Base-by-base conservation (phyloP, 805 yeast species). In the Suhomyces kilbournensis region DNA sequence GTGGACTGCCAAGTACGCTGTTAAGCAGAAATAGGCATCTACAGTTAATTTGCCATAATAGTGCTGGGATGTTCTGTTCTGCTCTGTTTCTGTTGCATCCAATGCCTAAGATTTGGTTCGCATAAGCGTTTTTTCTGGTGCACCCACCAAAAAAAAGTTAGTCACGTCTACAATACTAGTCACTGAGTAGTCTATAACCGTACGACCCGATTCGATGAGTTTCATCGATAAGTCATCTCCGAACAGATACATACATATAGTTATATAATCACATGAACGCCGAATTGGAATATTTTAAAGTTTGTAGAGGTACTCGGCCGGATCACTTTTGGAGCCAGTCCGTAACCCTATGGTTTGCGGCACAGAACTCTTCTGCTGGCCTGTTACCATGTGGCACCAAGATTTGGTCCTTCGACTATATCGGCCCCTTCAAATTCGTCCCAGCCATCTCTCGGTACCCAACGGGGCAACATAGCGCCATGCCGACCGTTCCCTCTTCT, bases 1-100 rank as follows among this genome's bases (percentile, higher is more conserved):
- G 57, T 87, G 92, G 93, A 87, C 93, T 0, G 70, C 68, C 56
- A 74, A 73, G 68, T 87, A 76, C 62, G 92, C 92, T 9, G 42
- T 38, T n/a, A 38, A 38, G 22, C 42, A 38, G n/a, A 28, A 28
- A 7, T 32, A 7, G n/a, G n/a, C 17, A 19, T 15, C 15, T 19
- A 38, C 23, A 10, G 19, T 5, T 3, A 14, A 22, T 17, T 38
- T 3, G 22, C 7, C 23, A 17, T 19, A 22, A 4, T 4, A 38
- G 17, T 17, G 20, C 40, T 22, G 9, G 15, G 40, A 5, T 4
- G 34, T 14, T 14, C 12, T 26, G 28, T 26, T n/a, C 32, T 28
- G 35, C 17, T 32, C 35, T 9, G 2, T 2, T n/a, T 17, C 35
- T 7, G 25, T 22, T 22, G 25, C 25, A 22, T 22, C 25, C 25